phyloP scores from a whole-genome alignment of 139 green algal genomes.

The Ettlia oleoabundans region DNA sequence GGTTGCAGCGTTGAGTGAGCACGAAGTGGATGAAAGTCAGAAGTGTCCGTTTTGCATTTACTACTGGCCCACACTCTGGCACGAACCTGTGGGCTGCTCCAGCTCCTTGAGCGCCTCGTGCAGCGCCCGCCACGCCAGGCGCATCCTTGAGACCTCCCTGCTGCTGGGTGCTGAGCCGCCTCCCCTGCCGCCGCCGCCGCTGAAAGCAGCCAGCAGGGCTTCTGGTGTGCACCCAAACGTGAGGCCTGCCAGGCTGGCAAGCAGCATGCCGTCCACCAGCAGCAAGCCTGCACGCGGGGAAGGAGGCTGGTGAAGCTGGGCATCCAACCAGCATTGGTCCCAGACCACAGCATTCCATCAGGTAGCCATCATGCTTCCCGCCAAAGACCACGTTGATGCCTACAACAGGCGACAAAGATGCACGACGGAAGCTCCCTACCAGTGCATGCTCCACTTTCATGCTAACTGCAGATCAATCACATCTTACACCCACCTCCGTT shows the following conservation, averaged over 20 bases:
- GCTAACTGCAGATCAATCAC: too few species aligned
- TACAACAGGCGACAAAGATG: too few species aligned
- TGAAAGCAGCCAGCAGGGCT: conserved; percentile 34
- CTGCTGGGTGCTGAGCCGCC: neutral
- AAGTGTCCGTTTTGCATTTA: too few species aligned
- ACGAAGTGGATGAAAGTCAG: too few species aligned
- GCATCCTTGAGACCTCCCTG: neutral
- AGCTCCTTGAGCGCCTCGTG: conserved; percentile 1
- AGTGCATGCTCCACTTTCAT: too few species aligned
- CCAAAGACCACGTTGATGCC: too few species aligned
- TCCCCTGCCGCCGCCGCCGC: neutral
- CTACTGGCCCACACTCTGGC: neutral
- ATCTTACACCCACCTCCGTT: conserved; percentile 11
- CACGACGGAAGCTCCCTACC: too few species aligned
- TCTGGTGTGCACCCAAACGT: conserved; percentile 5
- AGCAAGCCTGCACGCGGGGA: neutral
- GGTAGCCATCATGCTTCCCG: too few species aligned
- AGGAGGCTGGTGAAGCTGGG: neutral
- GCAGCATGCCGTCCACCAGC: conserved; percentile 42
- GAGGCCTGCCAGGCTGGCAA: conserved; percentile 21
- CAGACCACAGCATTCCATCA: too few species aligned
- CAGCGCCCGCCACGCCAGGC: conserved; percentile 32
- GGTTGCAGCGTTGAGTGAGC: too few species aligned
- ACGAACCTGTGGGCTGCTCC: conserved; percentile 12
- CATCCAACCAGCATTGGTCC: neutral